Base-by-base conservation (phyloP, 2,329 filamentous ascomycete genomes). In the Penicillium sp. region DNA sequence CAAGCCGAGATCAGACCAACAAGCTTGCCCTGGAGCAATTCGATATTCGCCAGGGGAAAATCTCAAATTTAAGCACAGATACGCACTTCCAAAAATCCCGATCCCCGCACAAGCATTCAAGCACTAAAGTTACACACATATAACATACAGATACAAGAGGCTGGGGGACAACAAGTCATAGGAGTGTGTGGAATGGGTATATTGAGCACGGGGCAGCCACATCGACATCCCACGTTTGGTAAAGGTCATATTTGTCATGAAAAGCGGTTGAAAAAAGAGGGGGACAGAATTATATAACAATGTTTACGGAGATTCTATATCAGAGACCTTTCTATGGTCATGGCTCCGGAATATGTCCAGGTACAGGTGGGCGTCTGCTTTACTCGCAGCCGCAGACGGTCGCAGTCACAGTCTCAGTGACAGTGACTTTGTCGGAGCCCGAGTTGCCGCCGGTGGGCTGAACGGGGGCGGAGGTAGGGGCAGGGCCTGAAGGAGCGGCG, bases 341-440 rank as follows among this genome's bases (percentile, higher is more conserved):
- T n/a, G 26, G 9, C 23, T 19, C 23, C 23, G 23, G 23, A 23
- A 23, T 39, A 39, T 39, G 35, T 46, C 32, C 36, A 50, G 23
- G 14, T 13, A 44, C 18, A 2, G 3, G 29, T 30, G 23, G 23
- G 3, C 7, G 32, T 34, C 13, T 34, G 32, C 51, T 57, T 60
- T 66, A 63, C 43, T 62, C 54, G 60, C 62, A 65, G 36, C 34
- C 51, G 47, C 58, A 65, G 53, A 70, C 64, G 44, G 61, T 69
- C 40, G 65, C 60, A 39, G 62, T 65, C 42, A 66, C 55, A 46
- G 63, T 68, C 53, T 66, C 43, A 30, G 62, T 65, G 36, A 61
- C 57, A 36, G 57, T 55, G 23, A 51, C 42, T 36, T 46, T 32
- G 42, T 47, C 52, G 18, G 58, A 54, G 47, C 54, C 55, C 14